Evolutionary conservation across 176 grass and related monocot species (phyloP).

Genomic region (Bolboschoenus planiculmis): DNA sequence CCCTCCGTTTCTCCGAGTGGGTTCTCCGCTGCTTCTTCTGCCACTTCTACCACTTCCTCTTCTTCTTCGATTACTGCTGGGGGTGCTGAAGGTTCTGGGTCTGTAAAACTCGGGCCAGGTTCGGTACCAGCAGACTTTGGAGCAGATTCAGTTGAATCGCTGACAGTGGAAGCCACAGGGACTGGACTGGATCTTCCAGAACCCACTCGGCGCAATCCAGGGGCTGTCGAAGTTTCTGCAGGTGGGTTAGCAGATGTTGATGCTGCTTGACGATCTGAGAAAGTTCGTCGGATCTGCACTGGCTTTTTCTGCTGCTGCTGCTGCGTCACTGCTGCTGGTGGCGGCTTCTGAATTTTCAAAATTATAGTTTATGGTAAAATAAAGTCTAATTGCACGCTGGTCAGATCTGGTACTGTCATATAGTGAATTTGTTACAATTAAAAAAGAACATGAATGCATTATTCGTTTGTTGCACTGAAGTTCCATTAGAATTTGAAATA

Average conservation of each 20-base stretch:
- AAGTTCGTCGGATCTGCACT: conserved; percentile 51
- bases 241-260: conserved; percentile 24
- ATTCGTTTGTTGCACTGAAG: neutral
- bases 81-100: conserved; percentile 18
- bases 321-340: conserved; percentile 44
- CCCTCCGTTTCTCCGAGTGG: conserved; percentile 23
- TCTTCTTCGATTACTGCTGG: conserved; percentile 29
- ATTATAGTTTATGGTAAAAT: neutral
- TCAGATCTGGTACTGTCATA: neutral
- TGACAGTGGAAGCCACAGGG: neutral
- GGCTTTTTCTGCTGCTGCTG: conserved; percentile 38
- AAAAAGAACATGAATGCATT: neutral
- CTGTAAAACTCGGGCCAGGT: neutral
- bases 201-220: conserved; percentile 32
- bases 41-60: conserved; percentile 32
- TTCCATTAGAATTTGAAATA: neutral
- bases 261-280: conserved; percentile 31
- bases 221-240: neutral
- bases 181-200: conserved; percentile 21
- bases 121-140: conserved; percentile 3
- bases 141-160: neutral
- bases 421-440: neutral
- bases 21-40: conserved; percentile 23
- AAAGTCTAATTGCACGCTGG: neutral
- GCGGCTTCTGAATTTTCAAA: conserved; percentile 30